Percentiles rank a stretch among this genome's conserved stretches.
Evolutionary conservation across 2,329 filamentous ascomycete genomes (phyloP).

Genomic region (Hypoxylon rubiginosum): DNA sequence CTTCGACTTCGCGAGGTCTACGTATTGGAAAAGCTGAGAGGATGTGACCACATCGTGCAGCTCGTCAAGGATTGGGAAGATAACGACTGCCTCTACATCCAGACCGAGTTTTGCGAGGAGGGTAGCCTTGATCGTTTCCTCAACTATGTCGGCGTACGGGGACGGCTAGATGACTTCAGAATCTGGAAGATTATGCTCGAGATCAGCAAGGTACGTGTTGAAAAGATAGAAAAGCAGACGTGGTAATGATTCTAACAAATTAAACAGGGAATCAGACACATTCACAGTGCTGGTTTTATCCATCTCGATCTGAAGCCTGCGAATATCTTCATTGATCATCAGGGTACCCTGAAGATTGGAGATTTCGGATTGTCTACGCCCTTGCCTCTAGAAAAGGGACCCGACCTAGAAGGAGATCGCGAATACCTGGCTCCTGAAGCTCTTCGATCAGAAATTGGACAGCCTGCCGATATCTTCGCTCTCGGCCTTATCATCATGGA

Average conservation of each 20-base stretch:
- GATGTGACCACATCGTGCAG: conserved; percentile 87
- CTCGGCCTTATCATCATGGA: conserved; percentile 95
- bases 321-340: conserved; percentile 85
- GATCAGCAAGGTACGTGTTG: conserved; percentile 77
- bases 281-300: conserved; percentile 89
- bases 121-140: conserved; percentile 91
- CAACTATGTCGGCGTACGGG: conserved; percentile 83
- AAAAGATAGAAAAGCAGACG: conserved; percentile 23
- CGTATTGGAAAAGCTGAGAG: conserved; percentile 80
- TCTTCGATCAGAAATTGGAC: conserved; percentile 86
- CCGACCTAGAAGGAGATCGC: conserved; percentile 93
- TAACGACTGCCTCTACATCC: conserved; percentile 89
- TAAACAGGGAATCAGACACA: conserved; percentile 83
- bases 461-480: conserved; percentile 93
- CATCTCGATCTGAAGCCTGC: conserved; percentile 89
- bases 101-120: conserved; percentile 97
- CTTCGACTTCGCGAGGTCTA: conserved; percentile 87
- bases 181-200: conserved; percentile 99
- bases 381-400: conserved; percentile 81
- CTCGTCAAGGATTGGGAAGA: conserved; percentile 91
- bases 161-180: conserved; percentile 93
- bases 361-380: conserved; percentile 86
- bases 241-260: conserved; percentile 46
- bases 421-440: conserved; percentile 97
- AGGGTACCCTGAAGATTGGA: conserved; percentile 85